Conservation (phyloP, 2,329 filamentous ascomycete species). For the Talaromyces sp. region DNA sequence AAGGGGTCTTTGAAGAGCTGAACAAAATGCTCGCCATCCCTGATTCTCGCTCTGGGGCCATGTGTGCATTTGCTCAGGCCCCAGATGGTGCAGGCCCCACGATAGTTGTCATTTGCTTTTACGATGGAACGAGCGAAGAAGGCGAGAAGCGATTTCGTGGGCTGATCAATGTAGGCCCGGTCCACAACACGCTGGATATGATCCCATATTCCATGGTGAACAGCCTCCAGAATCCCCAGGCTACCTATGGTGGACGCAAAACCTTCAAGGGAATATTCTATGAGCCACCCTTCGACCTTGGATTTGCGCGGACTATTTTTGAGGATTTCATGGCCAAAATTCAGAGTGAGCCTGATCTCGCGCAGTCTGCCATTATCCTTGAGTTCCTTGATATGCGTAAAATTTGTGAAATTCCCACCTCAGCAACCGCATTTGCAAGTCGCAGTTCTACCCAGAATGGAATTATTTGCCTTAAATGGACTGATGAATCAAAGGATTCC, state of each 20-base stretch:
- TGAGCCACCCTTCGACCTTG: slow-evolving; percentile 44
- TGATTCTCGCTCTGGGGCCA: slow-evolving; percentile 55
- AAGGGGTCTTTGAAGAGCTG: slow-evolving; percentile 24
- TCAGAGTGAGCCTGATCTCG: slow-evolving; percentile 31
- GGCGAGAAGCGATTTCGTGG: slow-evolving; percentile 40
- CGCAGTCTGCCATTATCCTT: slow-evolving; percentile 38
- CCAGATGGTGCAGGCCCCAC: slow-evolving; percentile 35
- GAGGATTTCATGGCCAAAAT: slow-evolving; percentile 35
- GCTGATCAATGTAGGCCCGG: slow-evolving; percentile 42
- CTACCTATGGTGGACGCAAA: slow-evolving; percentile 43
- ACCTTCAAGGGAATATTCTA: slow-evolving; percentile 52
- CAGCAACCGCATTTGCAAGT: slow-evolving; percentile 51
- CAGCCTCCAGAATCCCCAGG: slow-evolving; percentile 39
- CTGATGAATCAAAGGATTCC: slow-evolving; percentile 39
- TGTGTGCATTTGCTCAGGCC: slow-evolving; percentile 34
- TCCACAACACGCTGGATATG: slow-evolving; percentile 41
- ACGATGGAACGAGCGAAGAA: slow-evolving; percentile 42
- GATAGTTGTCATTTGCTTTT: slow-evolving; percentile 36
- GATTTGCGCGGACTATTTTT: slow-evolving; percentile 36
- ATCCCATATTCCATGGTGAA: slow-evolving; percentile 50
- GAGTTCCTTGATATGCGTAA: slow-evolving; percentile 49
- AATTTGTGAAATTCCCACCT: slow-evolving; percentile 38
- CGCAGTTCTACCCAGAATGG: slow-evolving; percentile 51
- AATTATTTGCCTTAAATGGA: slow-evolving; percentile 47
- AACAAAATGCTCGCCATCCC: slow-evolving; percentile 58